A percentile compares a stretch with the other conserved stretches of the same genome.
Conservation (phyloP, 2,329 filamentous ascomycete genomes). For the Rugonectria rugulosa region DNA sequence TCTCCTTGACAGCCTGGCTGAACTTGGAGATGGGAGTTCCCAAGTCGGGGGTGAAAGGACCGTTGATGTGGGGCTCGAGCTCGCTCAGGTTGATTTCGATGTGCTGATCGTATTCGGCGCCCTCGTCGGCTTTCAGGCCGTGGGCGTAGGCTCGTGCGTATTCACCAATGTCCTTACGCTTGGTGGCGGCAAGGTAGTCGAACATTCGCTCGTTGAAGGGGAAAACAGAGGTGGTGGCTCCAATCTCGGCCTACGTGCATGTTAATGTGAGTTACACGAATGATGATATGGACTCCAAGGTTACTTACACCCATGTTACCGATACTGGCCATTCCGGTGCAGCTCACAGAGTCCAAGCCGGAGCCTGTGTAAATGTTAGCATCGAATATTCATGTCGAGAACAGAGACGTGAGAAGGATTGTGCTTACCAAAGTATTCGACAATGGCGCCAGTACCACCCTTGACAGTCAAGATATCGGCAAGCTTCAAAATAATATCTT, state of each 20-base stretch:
- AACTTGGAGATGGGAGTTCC: constrained; percentile 93
- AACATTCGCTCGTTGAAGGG: constrained; percentile 98
- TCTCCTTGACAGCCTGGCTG: constrained; percentile 80
- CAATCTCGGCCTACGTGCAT: constrained; percentile 65
- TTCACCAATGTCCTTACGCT: constrained; percentile 89
- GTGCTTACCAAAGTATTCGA: constrained; percentile 73
- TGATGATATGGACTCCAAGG: background rate
- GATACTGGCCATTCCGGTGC: constrained; percentile 89
- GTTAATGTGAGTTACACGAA: constrained; percentile 19
- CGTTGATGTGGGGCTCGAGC: constrained; percentile 96
- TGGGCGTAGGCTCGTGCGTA: constrained; percentile 85
- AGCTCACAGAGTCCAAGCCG: constrained; percentile 75
- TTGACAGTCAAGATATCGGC: constrained; percentile 97
- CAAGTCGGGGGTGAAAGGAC: constrained; percentile 94
- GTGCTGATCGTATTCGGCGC: constrained; percentile 88
- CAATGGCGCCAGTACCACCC: constrained; percentile 92
- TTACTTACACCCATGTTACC: constrained; percentile 64
- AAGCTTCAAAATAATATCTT: constrained; percentile 96
- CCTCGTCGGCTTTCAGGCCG: constrained; percentile 87
- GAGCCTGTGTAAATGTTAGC: no score
- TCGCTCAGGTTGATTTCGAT: constrained; percentile 90
- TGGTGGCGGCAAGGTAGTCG: constrained; percentile 92
- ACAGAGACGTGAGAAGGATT: background rate
- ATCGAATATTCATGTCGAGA: no score
- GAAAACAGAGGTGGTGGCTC: constrained; percentile 93